Evolutionary conservation across 192 early-diverging fungal species (phyloP).

Genomic region (Backusella tarrabulga): DNA sequence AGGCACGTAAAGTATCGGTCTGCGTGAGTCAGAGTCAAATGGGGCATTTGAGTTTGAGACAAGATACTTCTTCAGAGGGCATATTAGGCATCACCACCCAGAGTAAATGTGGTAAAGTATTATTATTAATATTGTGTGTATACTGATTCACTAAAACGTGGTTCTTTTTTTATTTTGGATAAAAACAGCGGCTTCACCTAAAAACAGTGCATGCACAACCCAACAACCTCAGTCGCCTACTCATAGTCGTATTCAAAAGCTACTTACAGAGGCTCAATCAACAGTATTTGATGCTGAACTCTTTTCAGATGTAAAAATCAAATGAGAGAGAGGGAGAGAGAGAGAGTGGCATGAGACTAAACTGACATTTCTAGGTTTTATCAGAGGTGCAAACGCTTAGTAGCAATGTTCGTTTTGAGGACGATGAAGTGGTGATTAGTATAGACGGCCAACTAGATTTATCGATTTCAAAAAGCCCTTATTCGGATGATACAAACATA

Average conservation of each 20-base stretch:
- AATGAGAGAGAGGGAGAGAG: background rate
- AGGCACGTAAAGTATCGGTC: slow-evolving; percentile 13
- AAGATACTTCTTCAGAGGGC: slow-evolving; percentile 5
- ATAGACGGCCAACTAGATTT: slow-evolving; percentile 35
- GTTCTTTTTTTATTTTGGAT: background rate
- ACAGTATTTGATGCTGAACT: slow-evolving; percentile 50
- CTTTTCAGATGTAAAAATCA: slow-evolving; percentile 36
- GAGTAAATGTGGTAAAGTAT: background rate
- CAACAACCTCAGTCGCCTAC: background rate
- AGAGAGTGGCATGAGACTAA: background rate
- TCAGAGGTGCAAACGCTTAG: slow-evolving; percentile 28
- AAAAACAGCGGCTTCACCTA: background rate
- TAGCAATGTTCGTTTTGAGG: slow-evolving; percentile 24
- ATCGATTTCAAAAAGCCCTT: slow-evolving; percentile 10
- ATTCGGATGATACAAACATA: background rate
- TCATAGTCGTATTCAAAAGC: slow-evolving; percentile 27
- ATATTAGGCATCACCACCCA: slow-evolving; percentile 8
- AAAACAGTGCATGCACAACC: background rate
- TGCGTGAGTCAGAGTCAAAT: slow-evolving; percentile 10
- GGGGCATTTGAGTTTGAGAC: background rate
- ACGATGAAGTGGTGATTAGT: slow-evolving; percentile 25
- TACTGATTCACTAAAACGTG: background rate
- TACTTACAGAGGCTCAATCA: slow-evolving; percentile 40
- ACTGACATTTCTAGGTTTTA: slow-evolving; percentile 19
- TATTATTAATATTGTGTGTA: background rate